Conservation (phyloP, 148 eudicot species). For the Cornus kousa region DNA sequence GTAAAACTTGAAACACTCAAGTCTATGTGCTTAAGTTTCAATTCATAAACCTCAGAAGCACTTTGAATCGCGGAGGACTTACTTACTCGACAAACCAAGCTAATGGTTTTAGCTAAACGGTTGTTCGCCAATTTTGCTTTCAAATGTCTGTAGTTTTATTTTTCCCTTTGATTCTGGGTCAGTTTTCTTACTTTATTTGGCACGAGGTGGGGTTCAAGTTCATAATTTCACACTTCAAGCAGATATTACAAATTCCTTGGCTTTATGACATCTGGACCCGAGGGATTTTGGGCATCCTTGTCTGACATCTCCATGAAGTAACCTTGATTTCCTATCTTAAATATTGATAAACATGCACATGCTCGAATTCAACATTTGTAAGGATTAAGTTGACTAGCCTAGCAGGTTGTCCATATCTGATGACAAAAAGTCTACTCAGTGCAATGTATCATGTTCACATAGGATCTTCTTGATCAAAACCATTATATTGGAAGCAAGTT, state of each 20-base stretch:
- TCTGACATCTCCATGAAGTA: background rate
- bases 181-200: background rate
- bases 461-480: background rate
- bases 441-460: background rate
- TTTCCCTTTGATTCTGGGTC: background rate
- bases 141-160: background rate
- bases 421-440: no score
- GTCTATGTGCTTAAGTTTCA: background rate
- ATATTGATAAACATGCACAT: background rate
- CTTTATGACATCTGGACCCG: background rate
- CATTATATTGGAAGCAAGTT: background rate
- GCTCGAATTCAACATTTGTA: background rate
- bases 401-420: background rate
- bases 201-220: background rate
- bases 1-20: no score
- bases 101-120: background rate
- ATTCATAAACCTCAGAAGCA: background rate
- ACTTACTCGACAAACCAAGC: background rate
- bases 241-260: background rate
- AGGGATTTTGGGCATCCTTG: background rate
- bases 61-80: background rate
- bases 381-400: background rate
- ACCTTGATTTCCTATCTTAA: background rate
- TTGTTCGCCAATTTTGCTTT: no score
- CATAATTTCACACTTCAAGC: background rate